Evolutionary conservation across 2,329 filamentous ascomycete genomes (phyloP), one percentile per base, ranked within the genome.

Genomic region (Ceratocystis destructans): DNA sequence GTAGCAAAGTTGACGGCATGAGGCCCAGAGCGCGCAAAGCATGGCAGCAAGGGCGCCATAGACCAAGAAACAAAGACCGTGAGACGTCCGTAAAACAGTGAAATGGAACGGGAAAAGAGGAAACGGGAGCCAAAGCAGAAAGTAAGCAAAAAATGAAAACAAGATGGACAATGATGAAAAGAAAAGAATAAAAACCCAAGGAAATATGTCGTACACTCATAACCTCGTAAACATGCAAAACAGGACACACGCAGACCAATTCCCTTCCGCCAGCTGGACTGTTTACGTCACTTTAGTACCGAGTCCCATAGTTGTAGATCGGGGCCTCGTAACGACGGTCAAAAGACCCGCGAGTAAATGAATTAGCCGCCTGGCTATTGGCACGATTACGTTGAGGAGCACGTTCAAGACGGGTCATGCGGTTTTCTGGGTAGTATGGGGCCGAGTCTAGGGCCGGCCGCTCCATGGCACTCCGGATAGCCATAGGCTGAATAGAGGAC

Each of bases 301-400:
- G 61, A 5, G 25, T 31, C 28, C 4, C 28, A 25, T 64, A 67
- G 48, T 64, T 59, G 37, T 64, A 64, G 41, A 68, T 66, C 3
- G 66, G 66, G 3, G 66, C 46, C 10, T 70, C 69, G 48, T 62
- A 64, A 41, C 65, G 57, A n/a, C 59, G 55, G 66, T 68, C 25
- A 64, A 67, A 44, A 64, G 66, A 57, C 28, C 70, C 67, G 25
- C 75, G 75, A 1, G 73, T 71, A 69, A 73, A 79, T 17, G 80
- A 80, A 66, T 77, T 77, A 1, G 81, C 37, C 37, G 37, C 77
- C 67, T 81, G 80, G 67, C 82, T 84, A 41, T 75, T 76, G 22
- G 79, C 76, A 65, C 79, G 80, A 66, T 73, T 73, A 61, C 78
- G 80, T 68, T 77, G 73, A 31, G 77, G 72, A 10, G 81, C 75